A percentile compares a stretch with the other conserved stretches of the same genome.
Evolutionary conservation across 495 filamentous ascomycete genomes (phyloP).

Genomic region (Daldinia childiae): DNA sequence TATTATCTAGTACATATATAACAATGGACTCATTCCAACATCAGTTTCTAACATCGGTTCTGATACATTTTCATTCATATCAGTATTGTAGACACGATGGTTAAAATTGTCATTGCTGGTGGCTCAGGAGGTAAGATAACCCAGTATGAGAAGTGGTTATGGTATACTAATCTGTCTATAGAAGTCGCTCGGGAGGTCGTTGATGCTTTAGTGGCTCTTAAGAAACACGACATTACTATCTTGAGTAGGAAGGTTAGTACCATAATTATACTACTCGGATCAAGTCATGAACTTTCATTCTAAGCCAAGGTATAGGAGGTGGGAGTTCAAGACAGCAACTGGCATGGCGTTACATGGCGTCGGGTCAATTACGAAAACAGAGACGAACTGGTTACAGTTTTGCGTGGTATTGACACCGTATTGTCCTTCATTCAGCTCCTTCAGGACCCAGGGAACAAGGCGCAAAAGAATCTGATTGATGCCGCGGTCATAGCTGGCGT

Average conservation of each 20-base stretch:
- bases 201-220: slow-evolving; percentile 59
- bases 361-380: slow-evolving; percentile 57
- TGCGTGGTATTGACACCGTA: slow-evolving; percentile 63
- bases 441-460: slow-evolving; percentile 48
- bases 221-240: slow-evolving; percentile 63
- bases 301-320: background rate
- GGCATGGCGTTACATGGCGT: slow-evolving; percentile 42
- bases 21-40: background rate
- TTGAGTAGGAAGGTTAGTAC: slow-evolving; percentile 56
- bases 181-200: slow-evolving; percentile 65
- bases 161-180: slow-evolving; percentile 30
- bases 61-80: background rate
- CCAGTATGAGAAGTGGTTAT: background rate
- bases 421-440: slow-evolving; percentile 61
- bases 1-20: background rate
- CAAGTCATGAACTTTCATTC: background rate
- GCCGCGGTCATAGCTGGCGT: slow-evolving; percentile 62
- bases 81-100: slow-evolving; percentile 51
- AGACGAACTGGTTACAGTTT: slow-evolving; percentile 45
- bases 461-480: slow-evolving; percentile 61
- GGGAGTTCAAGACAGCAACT: background rate
- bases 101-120: slow-evolving; percentile 65
- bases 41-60: background rate
- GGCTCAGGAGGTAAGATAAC: slow-evolving; percentile 58
- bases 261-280: background rate